Base-by-base conservation (phyloP, 306 rosid genomes). In the Argentina anserina region DNA sequence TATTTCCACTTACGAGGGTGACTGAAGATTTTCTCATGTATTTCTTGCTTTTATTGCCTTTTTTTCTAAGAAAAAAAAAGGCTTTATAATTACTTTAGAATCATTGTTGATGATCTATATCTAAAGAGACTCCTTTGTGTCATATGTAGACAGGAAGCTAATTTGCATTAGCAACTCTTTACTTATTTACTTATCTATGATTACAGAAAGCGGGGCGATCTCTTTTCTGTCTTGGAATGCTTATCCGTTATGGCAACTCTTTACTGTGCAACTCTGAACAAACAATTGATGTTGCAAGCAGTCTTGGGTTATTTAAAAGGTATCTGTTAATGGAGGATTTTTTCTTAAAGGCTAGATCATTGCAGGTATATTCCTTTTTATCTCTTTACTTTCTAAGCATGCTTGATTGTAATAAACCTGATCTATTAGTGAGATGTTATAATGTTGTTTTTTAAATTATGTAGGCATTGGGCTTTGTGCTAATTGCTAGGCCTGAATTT, bases 401-500 rank as follows among this genome's bases (percentile, higher is more conserved):
- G n/a, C n/a, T n/a, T 34, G 55, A 10, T 71, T 71, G 55, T 72
- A n/a, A 39, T 33, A 15, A 3, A 1, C 67, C 36, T 20, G 53
- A 72, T 77, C 80, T 40, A 31, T 23, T 74, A 59, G 67, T 42
- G 69, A 64, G 68, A 68, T 79, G 50, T 74, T 34, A 69, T 83
- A 11, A 82, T 80, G 76, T 39, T 76, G 55, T 65, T 31, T 77
- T 83, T 61, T 25, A 71, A 80, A 74, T 72, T 63, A 58, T 89
- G 92, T 74, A 94, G 99, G 99, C 99, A 23, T 87, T 94, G 50
- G 99, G 98, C 46, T 91, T 80, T 82, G 89, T 91, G 65, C 83
- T 94, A 71, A 91, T 94, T 82, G 97, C 97, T 21, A 87, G 95
- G 88, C 98, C 98, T 20, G 96, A 94, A 72, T 86, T 72, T 80